A percentile compares a stretch with the other conserved stretches of the same genome.
Evolutionary conservation across 768 basidiomycete species (phyloP).

Genomic region (Suillus sp.): DNA sequence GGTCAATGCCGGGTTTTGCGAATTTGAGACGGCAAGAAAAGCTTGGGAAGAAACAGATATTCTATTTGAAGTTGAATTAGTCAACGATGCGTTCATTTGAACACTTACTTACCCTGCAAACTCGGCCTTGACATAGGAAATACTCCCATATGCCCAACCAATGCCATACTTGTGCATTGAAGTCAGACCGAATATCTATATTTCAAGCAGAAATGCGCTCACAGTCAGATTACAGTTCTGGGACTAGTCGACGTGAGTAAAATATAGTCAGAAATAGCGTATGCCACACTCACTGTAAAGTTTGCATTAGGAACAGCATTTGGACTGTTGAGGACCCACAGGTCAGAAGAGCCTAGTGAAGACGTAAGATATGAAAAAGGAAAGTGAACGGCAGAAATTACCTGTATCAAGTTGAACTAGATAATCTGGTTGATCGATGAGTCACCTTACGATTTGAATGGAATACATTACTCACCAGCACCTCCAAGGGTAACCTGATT

Average conservation of each 20-base stretch:
- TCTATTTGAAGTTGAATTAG: constrained; percentile 37
- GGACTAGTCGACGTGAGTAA: constrained; percentile 34
- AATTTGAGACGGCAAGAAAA: constrained; percentile 61
- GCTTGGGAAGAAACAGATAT: constrained; percentile 70
- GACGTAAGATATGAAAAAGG: background rate
- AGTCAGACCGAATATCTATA: constrained; percentile 8
- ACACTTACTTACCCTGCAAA: constrained; percentile 64
- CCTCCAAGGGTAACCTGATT: constrained; percentile 68
- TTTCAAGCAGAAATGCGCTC: constrained; percentile 11
- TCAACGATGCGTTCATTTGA: constrained; percentile 5
- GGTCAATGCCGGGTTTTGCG: constrained; percentile 70
- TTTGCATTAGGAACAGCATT: constrained; percentile 51
- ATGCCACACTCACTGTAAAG: constrained; percentile 46
- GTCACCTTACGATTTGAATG: constrained; percentile 11
- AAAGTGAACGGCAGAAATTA: constrained; percentile 23
- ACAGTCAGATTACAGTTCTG: constrained; percentile 65
- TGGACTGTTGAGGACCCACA: constrained; percentile 62
- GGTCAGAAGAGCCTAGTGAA: constrained; percentile 49
- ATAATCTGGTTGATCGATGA: constrained; percentile 49
- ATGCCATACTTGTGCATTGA: constrained; percentile 63
- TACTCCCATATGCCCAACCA: constrained; percentile 72
- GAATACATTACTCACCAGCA: constrained; percentile 44
- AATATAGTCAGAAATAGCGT: background rate
- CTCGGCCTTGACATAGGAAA: constrained; percentile 61
- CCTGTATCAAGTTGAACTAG: constrained; percentile 83